Base-by-base conservation (phyloP, 129 eudicot species). In the Dittrichia graveolens region DNA sequence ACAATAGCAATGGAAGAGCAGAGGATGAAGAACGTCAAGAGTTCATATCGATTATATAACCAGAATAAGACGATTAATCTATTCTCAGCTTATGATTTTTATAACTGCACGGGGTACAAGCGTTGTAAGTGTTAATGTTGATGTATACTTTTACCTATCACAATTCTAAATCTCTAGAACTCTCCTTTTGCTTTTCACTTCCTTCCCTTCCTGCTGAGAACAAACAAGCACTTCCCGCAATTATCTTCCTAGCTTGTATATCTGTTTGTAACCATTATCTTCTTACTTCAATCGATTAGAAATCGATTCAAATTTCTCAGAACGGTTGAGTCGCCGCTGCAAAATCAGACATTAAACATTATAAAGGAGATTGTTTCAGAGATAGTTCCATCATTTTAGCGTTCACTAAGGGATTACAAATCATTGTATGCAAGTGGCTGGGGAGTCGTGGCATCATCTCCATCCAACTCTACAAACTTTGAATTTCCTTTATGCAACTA, bases 91-190 rank as follows among this genome's bases (percentile, higher is more conserved):
- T 70, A 4, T 5, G 7, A 42, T 6, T 3, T 11, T 8, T 31
- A 1, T 11, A 68, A 49, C 14, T 55, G 40, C 31, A 65, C 0
- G 12, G 35, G 69, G 31, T 24, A 24, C 31, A 24, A 24, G 2
- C 31, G 2, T 5, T 46, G 59, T 62, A 68, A 46, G 57, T 57
- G 38, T 65, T 8, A 75, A 16, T 8, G 14, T 46, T 5, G 39
- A 61, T 61, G 79, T 67, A 16, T 65, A 56, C 39, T 8, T 10
- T 67, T 47, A 59, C 80, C 67, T 57, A 53, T 19, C 18, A 44
- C 75, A 24, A 13, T 14, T 8, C n/a, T 7, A 67, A 12, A 63
- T 18, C 70, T 44, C 70, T 44, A 55, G 45, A 6, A 18, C 39
- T 41, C 34, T 7, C n/a, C 46, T 48, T 50, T 48, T 18, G 54